These are phyloP conservation scores for Geranomyces michiganensis DNA, from an alignment of 192 early-diverging fungal genomes.

Conservation along the genomic window DNA sequence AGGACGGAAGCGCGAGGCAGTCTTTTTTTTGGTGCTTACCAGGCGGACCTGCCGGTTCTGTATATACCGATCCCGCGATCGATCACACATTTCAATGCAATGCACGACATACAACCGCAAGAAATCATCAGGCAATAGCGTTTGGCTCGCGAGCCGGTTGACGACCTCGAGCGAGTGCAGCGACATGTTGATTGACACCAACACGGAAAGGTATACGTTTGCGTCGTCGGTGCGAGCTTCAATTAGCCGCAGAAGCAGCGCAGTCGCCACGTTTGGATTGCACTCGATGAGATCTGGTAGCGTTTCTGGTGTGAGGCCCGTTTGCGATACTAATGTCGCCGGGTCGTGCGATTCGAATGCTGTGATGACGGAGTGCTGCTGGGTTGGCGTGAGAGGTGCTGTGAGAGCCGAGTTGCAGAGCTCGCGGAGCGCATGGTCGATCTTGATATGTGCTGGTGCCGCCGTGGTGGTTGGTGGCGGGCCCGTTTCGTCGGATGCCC, in stretches of 20 bases:
- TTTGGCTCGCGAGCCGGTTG: conserved; percentile 35
- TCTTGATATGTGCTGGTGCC: neutral
- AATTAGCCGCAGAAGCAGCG: conserved; percentile 37
- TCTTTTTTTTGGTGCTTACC: conserved; percentile 22
- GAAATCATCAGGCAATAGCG: conserved; percentile 31
- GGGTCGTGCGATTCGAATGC: neutral
- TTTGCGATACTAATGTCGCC: neutral
- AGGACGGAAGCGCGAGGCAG: neutral
- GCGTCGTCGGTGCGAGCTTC: neutral
- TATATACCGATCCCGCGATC: conserved; percentile 26
- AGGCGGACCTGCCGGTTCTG: conserved; percentile 44
- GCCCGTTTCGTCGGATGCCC: neutral
- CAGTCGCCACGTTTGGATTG: conserved; percentile 48
- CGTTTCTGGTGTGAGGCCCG: conserved; percentile 28
- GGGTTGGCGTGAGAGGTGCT: conserved; percentile 19
- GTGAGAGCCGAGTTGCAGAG: conserved; percentile 11
- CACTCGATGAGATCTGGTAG: conserved; percentile 51
- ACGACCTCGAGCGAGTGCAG: conserved; percentile 43
- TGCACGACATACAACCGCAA: conserved; percentile 29
- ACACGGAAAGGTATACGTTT: conserved; percentile 24
- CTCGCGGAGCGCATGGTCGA: neutral
- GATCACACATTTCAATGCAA: conserved; percentile 33
- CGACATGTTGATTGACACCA: conserved; percentile 32
- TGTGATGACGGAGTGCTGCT: conserved; percentile 10
- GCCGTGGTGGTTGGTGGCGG: neutral